Percentiles rank a stretch among this genome's conserved stretches.
Conservation (phyloP, 495 filamentous ascomycete species). For the Tuber calosporum region DNA sequence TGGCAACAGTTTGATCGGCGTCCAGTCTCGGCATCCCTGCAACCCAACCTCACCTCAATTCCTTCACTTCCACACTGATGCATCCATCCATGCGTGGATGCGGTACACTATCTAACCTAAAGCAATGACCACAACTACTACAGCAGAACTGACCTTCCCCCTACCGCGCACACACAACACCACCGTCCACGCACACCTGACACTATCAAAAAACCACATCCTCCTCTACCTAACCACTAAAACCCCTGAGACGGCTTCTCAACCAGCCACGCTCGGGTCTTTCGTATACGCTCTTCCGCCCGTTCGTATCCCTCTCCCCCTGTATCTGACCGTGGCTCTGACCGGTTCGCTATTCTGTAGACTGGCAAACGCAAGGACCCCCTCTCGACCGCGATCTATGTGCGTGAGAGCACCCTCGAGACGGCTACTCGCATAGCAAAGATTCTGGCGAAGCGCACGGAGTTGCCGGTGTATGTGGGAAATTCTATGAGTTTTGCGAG, state of each 20-base stretch:
- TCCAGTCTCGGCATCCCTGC: background rate
- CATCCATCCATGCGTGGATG: background rate
- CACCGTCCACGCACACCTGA: constrained; percentile 70
- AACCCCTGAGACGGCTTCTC: constrained; percentile 52
- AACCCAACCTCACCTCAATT: background rate
- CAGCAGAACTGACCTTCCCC: constrained; percentile 65
- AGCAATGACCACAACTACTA: constrained; percentile 8
- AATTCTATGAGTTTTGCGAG: constrained; percentile 64
- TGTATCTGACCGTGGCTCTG: background rate
- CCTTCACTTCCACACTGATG: background rate
- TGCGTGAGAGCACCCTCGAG: constrained; percentile 65
- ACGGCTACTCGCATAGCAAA: constrained; percentile 80
- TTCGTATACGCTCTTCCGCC: constrained; percentile 91
- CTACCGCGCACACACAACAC: constrained; percentile 70
- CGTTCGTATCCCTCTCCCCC: constrained; percentile 48
- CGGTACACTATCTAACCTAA: background rate
- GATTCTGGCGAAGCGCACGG: constrained; percentile 63
- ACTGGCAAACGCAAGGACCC: constrained; percentile 51
- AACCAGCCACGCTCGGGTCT: constrained; percentile 58
- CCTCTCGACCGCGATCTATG: constrained; percentile 72
- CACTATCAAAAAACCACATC: constrained; percentile 57
- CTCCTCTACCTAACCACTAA: constrained; percentile 72
- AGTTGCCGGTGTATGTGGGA: constrained; percentile 72
- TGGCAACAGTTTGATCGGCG: background rate
- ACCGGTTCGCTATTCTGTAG: constrained; percentile 44